Percentiles rank a stretch among this genome's conserved stretches.
These are phyloP conservation scores for Pseudonectria buxi DNA, from an alignment of 2,329 filamentous ascomycete species.

Conservation along the genomic window DNA sequence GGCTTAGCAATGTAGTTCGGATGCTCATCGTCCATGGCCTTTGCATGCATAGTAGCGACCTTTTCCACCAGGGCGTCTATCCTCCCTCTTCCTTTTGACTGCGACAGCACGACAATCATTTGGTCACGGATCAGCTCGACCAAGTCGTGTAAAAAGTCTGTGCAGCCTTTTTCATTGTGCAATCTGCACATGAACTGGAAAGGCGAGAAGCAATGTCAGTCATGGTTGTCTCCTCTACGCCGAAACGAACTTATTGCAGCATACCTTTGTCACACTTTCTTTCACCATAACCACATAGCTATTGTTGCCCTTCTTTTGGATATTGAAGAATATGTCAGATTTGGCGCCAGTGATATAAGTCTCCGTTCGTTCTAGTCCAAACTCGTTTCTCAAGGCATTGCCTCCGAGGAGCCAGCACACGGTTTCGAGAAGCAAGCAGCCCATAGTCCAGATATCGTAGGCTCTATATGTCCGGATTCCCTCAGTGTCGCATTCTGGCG, in stretches of 20 bases:
- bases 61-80: no score
- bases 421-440: constrained; percentile 8
- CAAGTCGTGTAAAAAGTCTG: constrained; percentile 1
- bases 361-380: background rate
- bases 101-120: constrained; percentile 5
- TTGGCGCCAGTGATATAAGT: background rate
- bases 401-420: constrained; percentile 8
- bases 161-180: background rate
- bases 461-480: constrained; percentile 2
- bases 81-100: no score
- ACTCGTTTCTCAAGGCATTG: background rate
- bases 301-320: background rate
- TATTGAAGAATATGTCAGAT: constrained; percentile 4
- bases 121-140: background rate
- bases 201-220: background rate
- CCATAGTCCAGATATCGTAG: constrained; percentile 7
- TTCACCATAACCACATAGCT: constrained; percentile 4
- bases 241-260: background rate
- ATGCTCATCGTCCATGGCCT: no score
- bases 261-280: constrained; percentile 4
- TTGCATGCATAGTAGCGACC: no score
- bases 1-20: no score
- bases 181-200: constrained; percentile 1
- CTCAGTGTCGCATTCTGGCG: constrained; percentile 5
- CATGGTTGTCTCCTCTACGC: no score